Evolutionary conservation across 306 rosid genomes (phyloP).

Genomic region (Biancaea sappan): DNA sequence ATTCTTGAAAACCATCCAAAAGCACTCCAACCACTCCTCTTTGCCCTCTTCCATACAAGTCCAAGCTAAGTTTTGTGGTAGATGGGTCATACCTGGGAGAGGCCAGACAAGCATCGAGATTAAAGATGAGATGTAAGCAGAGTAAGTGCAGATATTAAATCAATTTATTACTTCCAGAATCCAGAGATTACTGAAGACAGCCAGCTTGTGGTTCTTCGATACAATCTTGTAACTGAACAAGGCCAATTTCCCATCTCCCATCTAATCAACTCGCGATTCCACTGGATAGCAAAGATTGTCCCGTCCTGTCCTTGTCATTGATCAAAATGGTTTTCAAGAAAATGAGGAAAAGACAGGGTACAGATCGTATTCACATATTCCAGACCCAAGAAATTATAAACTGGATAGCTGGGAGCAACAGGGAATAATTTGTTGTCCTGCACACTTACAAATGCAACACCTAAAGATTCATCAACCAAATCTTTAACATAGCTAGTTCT

Average conservation of each 20-base stretch:
- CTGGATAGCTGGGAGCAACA: neutral
- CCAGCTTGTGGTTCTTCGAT: neutral
- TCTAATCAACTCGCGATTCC: neutral
- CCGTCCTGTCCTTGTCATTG: neutral
- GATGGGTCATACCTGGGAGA: neutral
- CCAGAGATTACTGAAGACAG: neutral
- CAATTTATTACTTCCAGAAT: neutral
- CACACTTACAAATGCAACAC: slow-evolving; percentile 8
- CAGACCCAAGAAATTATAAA: neutral
- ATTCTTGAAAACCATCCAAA: too few relatives aligned
- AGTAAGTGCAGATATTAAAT: neutral
- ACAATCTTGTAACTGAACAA: neutral
- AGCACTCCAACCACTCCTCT: too few relatives aligned
- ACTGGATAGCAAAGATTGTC: neutral
- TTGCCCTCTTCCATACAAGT: too few relatives aligned
- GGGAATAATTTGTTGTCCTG: neutral
- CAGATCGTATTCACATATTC: neutral
- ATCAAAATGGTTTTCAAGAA: neutral
- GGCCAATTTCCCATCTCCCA: neutral
- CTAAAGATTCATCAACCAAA: neutral
- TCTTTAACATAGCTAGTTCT: neutral
- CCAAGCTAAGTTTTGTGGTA: too few relatives aligned
- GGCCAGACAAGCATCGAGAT: neutral
- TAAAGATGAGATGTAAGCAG: too few relatives aligned
- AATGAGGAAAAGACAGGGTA: neutral